Evolutionary conservation across 2,329 filamentous ascomycete genomes (phyloP), one percentile per base, ranked within the genome.

Genomic region (Talaromyces sp.): DNA sequence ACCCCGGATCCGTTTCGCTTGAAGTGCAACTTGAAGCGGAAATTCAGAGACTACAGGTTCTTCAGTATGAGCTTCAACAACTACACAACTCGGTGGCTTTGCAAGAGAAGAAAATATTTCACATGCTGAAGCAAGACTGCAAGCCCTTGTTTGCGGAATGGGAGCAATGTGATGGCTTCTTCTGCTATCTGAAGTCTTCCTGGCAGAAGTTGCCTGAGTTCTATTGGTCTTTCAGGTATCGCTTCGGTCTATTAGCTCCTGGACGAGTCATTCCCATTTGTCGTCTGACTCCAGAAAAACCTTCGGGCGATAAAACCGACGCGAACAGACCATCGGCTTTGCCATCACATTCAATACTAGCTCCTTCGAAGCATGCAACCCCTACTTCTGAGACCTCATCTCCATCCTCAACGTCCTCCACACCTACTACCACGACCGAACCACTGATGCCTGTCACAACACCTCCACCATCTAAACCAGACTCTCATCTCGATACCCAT

Each of bases 161-260:
- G 67, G 67, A 69, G 57, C 63, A 71, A 45, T 75, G 72, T 61
- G 58, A 65, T 9, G 70, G 52, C 57, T 56, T 77, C 41, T 69
- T 69, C 58, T 78, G 75, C 67, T 71, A 73, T 45, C 66, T 74
- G 54, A 68, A 71, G 31, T 71, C 70, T 19, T 73, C 72, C 3
- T 68, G 74, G 37, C 68, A 70, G 25, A 72, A 73, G 56, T 67
- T 73, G 4, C 74, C 75, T 1, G 69, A 71, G 31, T 63, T 75
- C 17, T 69, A 73, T 41, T 69, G 70, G 43, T 67, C 72, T 2
- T 61, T 76, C 45, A 70, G 68, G 25, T 70, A 72, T 66, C 69
- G 70, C 33, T 74, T 75, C 62, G 70, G 69, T 15, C 68, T 72
- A 4, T 60, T 72, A 17, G 62, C 68, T n/a, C 67, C 69, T 25